phyloP scores from a whole-genome alignment of 2,329 filamentous ascomycete genomes.

The Escovopsis sp. region DNA sequence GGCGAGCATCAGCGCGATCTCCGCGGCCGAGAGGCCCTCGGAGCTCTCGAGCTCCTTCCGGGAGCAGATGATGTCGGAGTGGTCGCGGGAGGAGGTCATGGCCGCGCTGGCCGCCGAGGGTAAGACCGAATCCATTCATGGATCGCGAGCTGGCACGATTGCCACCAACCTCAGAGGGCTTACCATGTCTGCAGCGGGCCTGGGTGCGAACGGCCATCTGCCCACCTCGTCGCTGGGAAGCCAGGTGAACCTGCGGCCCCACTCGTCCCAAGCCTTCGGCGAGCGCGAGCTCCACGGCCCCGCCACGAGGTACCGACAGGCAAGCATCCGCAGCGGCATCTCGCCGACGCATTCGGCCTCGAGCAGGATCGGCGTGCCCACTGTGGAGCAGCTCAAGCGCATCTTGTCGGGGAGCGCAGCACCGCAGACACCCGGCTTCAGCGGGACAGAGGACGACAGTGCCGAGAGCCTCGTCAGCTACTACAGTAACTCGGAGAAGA shows the following conservation, averaged over 20 bases:
- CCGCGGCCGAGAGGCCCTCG: constrained; percentile 24
- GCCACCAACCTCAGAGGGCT: constrained; percentile 39
- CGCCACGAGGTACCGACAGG: constrained; percentile 33
- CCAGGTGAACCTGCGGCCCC: constrained; percentile 35
- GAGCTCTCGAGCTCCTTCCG: constrained; percentile 52
- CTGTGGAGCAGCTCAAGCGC: constrained; percentile 49
- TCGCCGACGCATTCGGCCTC: constrained; percentile 31
- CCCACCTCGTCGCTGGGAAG: constrained; percentile 34
- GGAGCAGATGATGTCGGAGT: constrained; percentile 64
- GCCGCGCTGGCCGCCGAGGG: constrained; percentile 52
- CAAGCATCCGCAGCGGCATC: constrained; percentile 36
- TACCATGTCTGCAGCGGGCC: constrained; percentile 33
- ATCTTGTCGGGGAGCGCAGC: constrained; percentile 38
- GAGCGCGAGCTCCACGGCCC: constrained; percentile 19
- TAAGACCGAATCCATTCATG: constrained; percentile 59
- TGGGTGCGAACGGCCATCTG: constrained; percentile 25
- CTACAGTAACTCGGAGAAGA: constrained; percentile 50
- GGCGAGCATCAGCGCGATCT: constrained; percentile 26
- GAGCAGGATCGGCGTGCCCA: constrained; percentile 37
- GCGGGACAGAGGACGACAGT: constrained; percentile 33
- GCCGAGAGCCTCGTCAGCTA: constrained; percentile 60
- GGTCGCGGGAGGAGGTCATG: constrained; percentile 64
- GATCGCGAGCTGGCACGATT: constrained; percentile 53
- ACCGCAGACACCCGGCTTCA: constrained; percentile 22
- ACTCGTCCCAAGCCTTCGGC: constrained; percentile 26